Evolutionary conservation across 2,329 filamentous ascomycete genomes (phyloP).

Genomic region (Sporothrix humicola): DNA sequence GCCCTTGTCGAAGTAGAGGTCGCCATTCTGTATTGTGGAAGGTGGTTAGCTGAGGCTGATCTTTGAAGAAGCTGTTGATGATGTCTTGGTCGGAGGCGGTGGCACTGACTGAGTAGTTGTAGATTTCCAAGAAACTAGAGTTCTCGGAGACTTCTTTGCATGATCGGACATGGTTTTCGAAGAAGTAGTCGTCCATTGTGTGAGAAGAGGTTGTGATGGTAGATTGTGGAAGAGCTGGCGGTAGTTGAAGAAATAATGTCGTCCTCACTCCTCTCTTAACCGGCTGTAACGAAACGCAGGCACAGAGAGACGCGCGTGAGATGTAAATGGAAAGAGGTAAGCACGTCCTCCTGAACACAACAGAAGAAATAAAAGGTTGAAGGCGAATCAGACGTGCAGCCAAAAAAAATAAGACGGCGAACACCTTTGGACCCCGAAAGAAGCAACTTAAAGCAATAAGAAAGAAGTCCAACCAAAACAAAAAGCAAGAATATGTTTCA

Average conservation of each 20-base stretch:
- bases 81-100: background rate
- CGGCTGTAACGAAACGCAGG: background rate
- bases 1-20: conserved; percentile 59
- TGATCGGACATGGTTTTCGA: conserved; percentile 54
- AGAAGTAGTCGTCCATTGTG: conserved; percentile 65
- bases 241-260: background rate
- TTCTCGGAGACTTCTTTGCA: conserved; percentile 58
- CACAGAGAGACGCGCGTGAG: conserved; percentile 2
- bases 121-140: conserved; percentile 63
- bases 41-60: background rate
- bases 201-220: conserved; percentile 26
- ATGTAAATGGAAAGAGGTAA: background rate
- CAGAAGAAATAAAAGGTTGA: background rate
- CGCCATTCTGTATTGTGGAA: conserved; percentile 51
- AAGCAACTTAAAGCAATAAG: background rate
- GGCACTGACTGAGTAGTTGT: conserved; percentile 62
- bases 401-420: background rate
- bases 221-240: background rate
- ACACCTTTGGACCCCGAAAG: background rate
- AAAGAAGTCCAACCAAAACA: background rate
- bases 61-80: background rate
- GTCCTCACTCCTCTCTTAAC: background rate
- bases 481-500: background rate
- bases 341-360: background rate
- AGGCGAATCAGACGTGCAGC: conserved; percentile 6